Evolutionary conservation across 2,329 filamentous ascomycete genomes (phyloP).

Genomic region (Pezicula rhizophila): DNA sequence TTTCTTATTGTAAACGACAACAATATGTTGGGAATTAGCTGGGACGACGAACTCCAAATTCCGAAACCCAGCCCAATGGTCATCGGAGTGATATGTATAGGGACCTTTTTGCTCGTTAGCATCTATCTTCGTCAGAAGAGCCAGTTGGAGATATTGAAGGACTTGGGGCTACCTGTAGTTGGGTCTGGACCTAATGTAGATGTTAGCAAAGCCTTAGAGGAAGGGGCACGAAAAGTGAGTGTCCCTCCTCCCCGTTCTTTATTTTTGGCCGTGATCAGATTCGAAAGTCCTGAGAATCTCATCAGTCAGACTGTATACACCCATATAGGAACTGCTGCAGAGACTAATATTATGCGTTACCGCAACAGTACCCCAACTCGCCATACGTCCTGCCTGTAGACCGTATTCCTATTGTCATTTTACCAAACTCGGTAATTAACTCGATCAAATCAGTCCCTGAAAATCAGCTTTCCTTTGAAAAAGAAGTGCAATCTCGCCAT

Average conservation of each 20-base stretch:
- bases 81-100: neutral
- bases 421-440: neutral
- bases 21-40: neutral
- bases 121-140: neutral
- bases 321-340: neutral
- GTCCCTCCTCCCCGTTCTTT: too few species aligned
- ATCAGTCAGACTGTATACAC: too few species aligned
- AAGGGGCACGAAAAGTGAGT: neutral
- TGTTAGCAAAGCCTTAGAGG: neutral
- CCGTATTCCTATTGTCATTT: neutral
- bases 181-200: neutral
- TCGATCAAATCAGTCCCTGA: neutral
- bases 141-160: neutral
- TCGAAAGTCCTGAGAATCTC: too few species aligned
- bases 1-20: too few species aligned
- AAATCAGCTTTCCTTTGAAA: neutral
- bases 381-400: neutral
- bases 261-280: too few species aligned
- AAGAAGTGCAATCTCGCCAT: neutral
- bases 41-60: neutral
- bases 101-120: neutral
- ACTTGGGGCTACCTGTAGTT: neutral
- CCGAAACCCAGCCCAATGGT: neutral
- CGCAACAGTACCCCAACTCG: neutral
- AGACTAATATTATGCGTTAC: neutral